A percentile compares a stretch with the other conserved stretches of the same genome.
Evolutionary conservation across 495 filamentous ascomycete species (phyloP).

Genomic region (Penicillium cosmopolitanum): DNA sequence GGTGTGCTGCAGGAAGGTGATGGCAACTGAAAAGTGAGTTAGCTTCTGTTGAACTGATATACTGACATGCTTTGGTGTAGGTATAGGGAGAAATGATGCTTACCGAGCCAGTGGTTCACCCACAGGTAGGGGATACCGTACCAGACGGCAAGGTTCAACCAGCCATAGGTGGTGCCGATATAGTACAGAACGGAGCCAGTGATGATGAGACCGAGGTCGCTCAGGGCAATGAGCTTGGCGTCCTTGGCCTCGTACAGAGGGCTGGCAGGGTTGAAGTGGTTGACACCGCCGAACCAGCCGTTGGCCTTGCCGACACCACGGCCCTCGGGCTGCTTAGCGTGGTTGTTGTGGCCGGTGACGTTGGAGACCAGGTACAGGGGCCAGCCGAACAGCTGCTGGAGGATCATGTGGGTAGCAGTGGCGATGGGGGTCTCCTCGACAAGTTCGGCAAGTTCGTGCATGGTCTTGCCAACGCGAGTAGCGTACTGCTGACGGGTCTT

Average conservation of each 20-base stretch:
- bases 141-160: constrained; percentile 86
- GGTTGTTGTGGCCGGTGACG: constrained; percentile 92
- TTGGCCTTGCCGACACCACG: constrained; percentile 89
- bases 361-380: constrained; percentile 80
- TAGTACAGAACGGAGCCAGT: constrained; percentile 59
- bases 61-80: not conserved
- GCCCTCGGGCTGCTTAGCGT: constrained; percentile 82
- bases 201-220: constrained; percentile 76
- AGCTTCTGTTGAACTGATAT: constrained; percentile 6
- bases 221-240: constrained; percentile 76
- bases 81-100: constrained; percentile 24
- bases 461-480: constrained; percentile 65
- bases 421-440: constrained; percentile 92
- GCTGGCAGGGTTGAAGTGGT: constrained; percentile 89
- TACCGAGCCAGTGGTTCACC: constrained; percentile 93
- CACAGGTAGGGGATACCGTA: constrained; percentile 94
- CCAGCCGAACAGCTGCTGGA: constrained; percentile 92
- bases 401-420: constrained; percentile 70
- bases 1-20: constrained; percentile 66
- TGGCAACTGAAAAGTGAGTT: constrained; percentile 49
- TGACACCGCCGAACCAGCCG: constrained; percentile 78
- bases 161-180: constrained; percentile 74
- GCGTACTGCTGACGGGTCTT: constrained; percentile 79
- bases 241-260: constrained; percentile 93
- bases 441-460: constrained; percentile 82